A percentile compares a stretch with the other conserved stretches of the same genome.
Evolutionary conservation across 352 stramenopile genomes (phyloP).

Genomic region (Hyaloperonospora arabidopsidis): DNA sequence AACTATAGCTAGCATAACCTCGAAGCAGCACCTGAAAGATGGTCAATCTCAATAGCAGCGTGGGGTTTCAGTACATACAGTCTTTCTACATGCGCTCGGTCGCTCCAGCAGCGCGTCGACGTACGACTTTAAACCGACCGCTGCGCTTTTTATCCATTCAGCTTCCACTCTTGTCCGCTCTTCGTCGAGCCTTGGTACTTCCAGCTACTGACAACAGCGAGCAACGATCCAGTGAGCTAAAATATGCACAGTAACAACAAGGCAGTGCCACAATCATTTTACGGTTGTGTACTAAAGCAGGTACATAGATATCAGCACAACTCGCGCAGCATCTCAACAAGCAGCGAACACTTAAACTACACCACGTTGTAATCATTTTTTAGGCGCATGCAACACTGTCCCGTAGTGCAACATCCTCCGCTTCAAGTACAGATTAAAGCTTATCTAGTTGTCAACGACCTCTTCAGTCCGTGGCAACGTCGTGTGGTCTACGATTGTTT

Average conservation of each 20-base stretch:
- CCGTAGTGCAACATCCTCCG: slow-evolving; percentile 51
- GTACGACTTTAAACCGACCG: slow-evolving; percentile 51
- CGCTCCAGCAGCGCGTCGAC: slow-evolving; percentile 63
- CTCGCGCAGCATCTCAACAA: slow-evolving; percentile 82
- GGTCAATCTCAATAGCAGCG: slow-evolving; percentile 16
- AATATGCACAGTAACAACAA: background rate
- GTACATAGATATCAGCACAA: too few species aligned
- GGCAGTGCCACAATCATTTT: too few species aligned
- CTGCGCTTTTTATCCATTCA: slow-evolving; percentile 52
- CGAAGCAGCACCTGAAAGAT: background rate
- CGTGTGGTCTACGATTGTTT: slow-evolving; percentile 42
- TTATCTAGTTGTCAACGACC: slow-evolving; percentile 30
- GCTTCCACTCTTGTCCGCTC: slow-evolving; percentile 53
- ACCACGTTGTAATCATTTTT: slow-evolving; percentile 81
- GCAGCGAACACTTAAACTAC: slow-evolving; percentile 83
- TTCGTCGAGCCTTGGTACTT: slow-evolving; percentile 74
- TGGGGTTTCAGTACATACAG: slow-evolving; percentile 59
- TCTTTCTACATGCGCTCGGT: slow-evolving; percentile 53
- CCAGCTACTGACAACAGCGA: slow-evolving; percentile 34
- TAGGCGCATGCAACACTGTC: slow-evolving; percentile 52
- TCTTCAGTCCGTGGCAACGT: slow-evolving; percentile 39
- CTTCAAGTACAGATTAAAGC: slow-evolving; percentile 41
- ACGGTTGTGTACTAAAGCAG: too few species aligned
- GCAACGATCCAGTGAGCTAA: background rate
- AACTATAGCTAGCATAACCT: too few species aligned